Evolutionary conservation across 306 rosid genomes (phyloP), one percentile per base, ranked within the genome.

Genomic region (Comarum palustre): DNA sequence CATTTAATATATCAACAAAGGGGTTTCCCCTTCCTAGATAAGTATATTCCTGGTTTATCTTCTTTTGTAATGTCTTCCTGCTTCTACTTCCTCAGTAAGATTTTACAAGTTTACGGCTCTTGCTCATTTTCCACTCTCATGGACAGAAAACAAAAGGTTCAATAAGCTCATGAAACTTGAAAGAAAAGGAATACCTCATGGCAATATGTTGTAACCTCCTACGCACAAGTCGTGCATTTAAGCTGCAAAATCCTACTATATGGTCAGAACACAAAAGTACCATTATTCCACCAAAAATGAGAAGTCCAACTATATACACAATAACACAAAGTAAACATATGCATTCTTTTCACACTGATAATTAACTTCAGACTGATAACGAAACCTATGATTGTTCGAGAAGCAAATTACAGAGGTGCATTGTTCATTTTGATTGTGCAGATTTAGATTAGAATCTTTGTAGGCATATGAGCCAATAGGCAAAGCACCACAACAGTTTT

Each of bases 151-250:
- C 32, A 47, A 41, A 39, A 29, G 16, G 20, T 24, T 8, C 17
- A 8, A 43, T 73, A 16, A n/a, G n/a, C n/a, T 43, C 22, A 78
- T 42, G 48, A 32, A 41, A 45, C 24, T 17, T 61, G 69, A 46
- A 60, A 61, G 19, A 7, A 61, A 73, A 32, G 57, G 71, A 72
- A 59, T 83, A 94, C 97, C 99, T 91, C 81, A 70, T 52, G 42
- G 99, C 95, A 75, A 91, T 81, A 81, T 94, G 96, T 11, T 96
- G 80, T 52, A 94, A 72, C 80, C 96, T 94, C 80, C 96, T 79
- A 42, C 91, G 96, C 58, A 94, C 99, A 73, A 91, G 86, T 68
- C 88, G 90, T 66, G 91, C 87, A 78, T 91, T 83, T 78, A 91
- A 83, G 74, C 99, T 91, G 92, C 79, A 86, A 82, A 39, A 61